Conservation (phyloP, 352 stramenopile species). For the Pythium aquatile region DNA sequence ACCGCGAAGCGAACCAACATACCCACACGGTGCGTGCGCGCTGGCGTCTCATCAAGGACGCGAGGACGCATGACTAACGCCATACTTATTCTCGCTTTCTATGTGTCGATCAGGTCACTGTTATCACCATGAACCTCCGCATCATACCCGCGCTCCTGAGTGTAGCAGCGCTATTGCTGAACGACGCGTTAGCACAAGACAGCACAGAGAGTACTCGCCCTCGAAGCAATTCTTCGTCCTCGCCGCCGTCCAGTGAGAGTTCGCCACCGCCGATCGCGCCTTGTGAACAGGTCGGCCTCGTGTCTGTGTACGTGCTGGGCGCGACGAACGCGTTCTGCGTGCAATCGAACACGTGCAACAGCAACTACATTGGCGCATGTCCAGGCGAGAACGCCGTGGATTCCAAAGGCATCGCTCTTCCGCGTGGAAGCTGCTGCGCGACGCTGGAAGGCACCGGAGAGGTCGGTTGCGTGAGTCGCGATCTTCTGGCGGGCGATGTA, state of each 20-base stretch:
- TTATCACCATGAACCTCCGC: slow-evolving; percentile 1
- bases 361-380: slow-evolving; percentile 15
- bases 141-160: background rate
- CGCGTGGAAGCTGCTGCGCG: slow-evolving; percentile 22
- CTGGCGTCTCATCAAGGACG: background rate
- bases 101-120: background rate
- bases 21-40: background rate
- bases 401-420: slow-evolving; percentile 6
- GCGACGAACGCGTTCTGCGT: slow-evolving; percentile 19
- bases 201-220: background rate
- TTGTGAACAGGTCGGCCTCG: slow-evolving; percentile 16
- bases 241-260: background rate
- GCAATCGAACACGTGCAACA: slow-evolving; percentile 13
- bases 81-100: background rate
- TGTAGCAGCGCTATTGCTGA: background rate
- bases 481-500: background rate
- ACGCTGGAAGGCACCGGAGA: slow-evolving; percentile 9
- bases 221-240: background rate
- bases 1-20: background rate
- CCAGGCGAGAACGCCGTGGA: slow-evolving; percentile 12
- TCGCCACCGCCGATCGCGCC: background rate
- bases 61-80: background rate
- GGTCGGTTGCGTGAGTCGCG: slow-evolving; percentile 17
- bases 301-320: slow-evolving; percentile 13
- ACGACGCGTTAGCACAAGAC: background rate